Evolutionary conservation across 192 early-diverging fungal species (phyloP).

Genomic region (Backusella tuberculispora): DNA sequence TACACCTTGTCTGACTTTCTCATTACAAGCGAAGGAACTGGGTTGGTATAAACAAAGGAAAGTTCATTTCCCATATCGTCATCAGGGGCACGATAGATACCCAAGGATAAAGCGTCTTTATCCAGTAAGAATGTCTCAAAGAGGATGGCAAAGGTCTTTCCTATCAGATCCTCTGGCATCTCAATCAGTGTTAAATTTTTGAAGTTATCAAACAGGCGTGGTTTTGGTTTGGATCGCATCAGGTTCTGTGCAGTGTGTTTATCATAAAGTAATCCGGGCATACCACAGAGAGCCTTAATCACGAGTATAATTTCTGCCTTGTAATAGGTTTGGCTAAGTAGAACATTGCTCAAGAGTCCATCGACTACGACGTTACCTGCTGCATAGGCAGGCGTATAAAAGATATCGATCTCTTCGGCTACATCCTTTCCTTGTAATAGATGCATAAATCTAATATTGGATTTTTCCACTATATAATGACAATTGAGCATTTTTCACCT

Average conservation of each 20-base stretch:
- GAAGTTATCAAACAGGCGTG: conserved; percentile 4
- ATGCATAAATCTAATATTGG: conserved; percentile 64
- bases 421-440: conserved; percentile 42
- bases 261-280: conserved; percentile 36
- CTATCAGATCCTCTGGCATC: conserved; percentile 52
- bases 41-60: conserved; percentile 75
- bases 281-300: conserved; percentile 65
- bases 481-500: not conserved
- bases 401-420: conserved; percentile 43
- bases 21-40: conserved; percentile 58
- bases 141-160: conserved; percentile 52
- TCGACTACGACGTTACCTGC: conserved; percentile 63
- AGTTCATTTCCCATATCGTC: conserved; percentile 56
- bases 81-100: conserved; percentile 50
- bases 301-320: conserved; percentile 62
- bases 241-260: conserved; percentile 5
- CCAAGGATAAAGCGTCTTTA: conserved; percentile 60
- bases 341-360: conserved; percentile 56
- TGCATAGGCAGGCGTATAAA: conserved; percentile 66
- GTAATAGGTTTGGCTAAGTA: conserved; percentile 55
- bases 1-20: conserved; percentile 62
- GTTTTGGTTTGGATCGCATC: not conserved
- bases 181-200: conserved; percentile 45
- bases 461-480: conserved; percentile 39
- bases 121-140: conserved; percentile 54